These are phyloP conservation scores for Leucoagaricus sp. DNA, from an alignment of 1,284 basidiomycete genomes.

Conservation along the genomic window DNA sequence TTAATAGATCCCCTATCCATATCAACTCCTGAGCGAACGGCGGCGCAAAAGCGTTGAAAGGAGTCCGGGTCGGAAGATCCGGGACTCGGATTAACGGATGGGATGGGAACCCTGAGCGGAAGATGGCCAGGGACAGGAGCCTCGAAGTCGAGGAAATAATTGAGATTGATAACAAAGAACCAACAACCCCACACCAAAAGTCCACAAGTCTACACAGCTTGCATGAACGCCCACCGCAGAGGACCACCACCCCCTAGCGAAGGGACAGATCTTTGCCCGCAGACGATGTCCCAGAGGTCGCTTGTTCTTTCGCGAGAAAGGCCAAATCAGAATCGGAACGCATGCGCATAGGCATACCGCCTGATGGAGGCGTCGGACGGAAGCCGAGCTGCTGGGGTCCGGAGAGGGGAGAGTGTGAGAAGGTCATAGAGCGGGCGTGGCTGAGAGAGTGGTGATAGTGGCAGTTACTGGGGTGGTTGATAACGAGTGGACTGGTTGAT, in stretches of 20 bases:
- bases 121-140: not conserved
- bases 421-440: not conserved
- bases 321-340: constrained; percentile 1
- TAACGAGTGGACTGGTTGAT: not conserved
- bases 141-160: not conserved
- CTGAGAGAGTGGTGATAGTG: not conserved
- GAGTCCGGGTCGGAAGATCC: too few relatives aligned
- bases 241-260: not conserved
- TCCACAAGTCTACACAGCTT: not conserved
- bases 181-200: not conserved
- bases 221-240: not conserved
- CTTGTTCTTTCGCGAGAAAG: not conserved
- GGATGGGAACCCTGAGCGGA: too few relatives aligned
- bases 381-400: not conserved
- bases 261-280: not conserved
- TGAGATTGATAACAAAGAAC: not conserved
- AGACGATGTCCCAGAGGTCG: not conserved
- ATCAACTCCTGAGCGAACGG: not conserved
- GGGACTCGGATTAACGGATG: too few relatives aligned
- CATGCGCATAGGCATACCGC: not conserved
- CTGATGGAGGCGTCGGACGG: not conserved
- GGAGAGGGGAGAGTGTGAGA: not conserved
- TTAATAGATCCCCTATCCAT: not conserved
- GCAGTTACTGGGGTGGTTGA: not conserved
- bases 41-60: too few relatives aligned